phyloP scores from a whole-genome alignment of 2,329 filamentous ascomycete species.

The Trichoderma semiorbis region DNA sequence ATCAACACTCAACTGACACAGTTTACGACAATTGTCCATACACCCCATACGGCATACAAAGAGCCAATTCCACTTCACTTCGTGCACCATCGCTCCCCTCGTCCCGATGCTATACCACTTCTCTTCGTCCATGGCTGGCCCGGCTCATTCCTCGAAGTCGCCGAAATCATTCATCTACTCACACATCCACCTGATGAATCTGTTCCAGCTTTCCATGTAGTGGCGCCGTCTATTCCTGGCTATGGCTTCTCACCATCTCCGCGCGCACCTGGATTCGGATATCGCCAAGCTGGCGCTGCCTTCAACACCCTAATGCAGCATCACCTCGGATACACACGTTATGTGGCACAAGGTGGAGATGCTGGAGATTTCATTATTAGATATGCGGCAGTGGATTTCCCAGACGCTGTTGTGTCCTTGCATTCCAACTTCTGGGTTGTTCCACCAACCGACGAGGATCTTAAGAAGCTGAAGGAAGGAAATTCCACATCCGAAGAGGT shows the following conservation, averaged over 20 bases:
- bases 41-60: neutral
- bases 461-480: neutral
- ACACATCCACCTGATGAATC: constrained; percentile 28
- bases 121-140: constrained; percentile 69
- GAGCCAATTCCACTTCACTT: neutral
- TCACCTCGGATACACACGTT: neutral
- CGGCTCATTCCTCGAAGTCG: constrained; percentile 64
- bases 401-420: neutral
- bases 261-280: neutral
- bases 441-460: neutral
- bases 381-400: neutral
- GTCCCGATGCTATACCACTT: constrained; percentile 50
- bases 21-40: neutral
- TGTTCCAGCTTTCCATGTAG: constrained; percentile 48
- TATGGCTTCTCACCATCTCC: constrained; percentile 37
- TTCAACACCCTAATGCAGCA: neutral
- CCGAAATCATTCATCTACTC: constrained; percentile 56
- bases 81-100: neutral
- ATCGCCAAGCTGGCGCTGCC: neutral
- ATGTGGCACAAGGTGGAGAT: neutral
- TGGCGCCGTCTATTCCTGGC: constrained; percentile 57
- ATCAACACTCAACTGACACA: neutral
- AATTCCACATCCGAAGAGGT: neutral
- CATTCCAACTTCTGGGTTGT: neutral
- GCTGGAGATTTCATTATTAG: neutral